phyloP scores from a whole-genome alignment of 768 basidiomycete genomes.

The Terana coerulea region DNA sequence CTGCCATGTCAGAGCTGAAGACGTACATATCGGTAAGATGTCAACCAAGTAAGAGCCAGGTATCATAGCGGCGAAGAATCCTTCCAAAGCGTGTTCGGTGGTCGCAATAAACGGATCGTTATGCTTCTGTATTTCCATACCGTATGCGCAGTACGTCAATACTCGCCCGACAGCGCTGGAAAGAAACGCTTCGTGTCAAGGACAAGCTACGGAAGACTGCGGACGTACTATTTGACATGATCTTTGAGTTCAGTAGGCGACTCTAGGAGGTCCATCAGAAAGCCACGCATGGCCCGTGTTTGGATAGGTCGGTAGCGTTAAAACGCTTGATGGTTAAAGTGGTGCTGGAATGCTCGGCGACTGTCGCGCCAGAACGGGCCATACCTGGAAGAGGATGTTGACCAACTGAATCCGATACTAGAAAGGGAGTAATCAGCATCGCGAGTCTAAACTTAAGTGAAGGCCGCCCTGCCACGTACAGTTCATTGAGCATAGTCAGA shows the following conservation, averaged over 20 bases:
- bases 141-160: slow-evolving; percentile 13
- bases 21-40: slow-evolving; percentile 6
- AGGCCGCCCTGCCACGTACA: neutral
- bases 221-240: neutral
- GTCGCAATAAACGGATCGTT: slow-evolving; percentile 14
- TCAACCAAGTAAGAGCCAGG: slow-evolving; percentile 15
- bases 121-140: slow-evolving; percentile 8
- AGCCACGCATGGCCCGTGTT: neutral
- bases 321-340: neutral
- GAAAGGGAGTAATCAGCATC: neutral
- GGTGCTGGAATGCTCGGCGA: neutral
- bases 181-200: neutral
- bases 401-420: neutral
- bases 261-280: neutral
- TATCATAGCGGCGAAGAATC: slow-evolving; percentile 2
- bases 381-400: too few relatives aligned
- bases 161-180: slow-evolving; percentile 9
- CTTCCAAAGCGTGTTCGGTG: slow-evolving; percentile 7
- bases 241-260: neutral
- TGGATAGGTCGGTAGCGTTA: neutral
- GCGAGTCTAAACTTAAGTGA: neutral
- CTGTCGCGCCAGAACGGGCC: neutral
- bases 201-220: too few relatives aligned
- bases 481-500: neutral
- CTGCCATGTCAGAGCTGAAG: slow-evolving; percentile 7